Conservation (phyloP, 2,329 filamentous ascomycete genomes). For the Ceratocystis albifundus region DNA sequence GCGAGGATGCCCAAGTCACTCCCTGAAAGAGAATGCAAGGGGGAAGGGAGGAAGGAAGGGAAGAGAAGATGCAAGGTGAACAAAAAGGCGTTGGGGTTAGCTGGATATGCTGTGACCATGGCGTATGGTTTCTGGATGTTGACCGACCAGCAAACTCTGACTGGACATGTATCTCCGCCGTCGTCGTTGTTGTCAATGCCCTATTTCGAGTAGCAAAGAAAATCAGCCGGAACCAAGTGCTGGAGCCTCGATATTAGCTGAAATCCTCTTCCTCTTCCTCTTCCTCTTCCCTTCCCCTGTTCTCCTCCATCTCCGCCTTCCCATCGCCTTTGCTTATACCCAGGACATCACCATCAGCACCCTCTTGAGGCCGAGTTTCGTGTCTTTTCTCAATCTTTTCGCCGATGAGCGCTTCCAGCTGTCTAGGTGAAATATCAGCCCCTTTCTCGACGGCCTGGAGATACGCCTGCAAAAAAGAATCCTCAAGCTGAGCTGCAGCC, state of each 20-base stretch:
- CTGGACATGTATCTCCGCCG: background rate
- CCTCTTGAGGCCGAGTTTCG: background rate
- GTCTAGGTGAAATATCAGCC: conserved; percentile 14
- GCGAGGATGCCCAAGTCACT: conserved; percentile 5
- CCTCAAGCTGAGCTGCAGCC: conserved; percentile 10
- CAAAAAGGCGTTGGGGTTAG: background rate
- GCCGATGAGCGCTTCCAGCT: background rate
- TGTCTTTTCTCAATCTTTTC: background rate
- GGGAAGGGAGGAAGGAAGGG: background rate
- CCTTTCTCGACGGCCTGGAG: conserved; percentile 10
- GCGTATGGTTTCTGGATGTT: background rate
- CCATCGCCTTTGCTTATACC: background rate
- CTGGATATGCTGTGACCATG: background rate
- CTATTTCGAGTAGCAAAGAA: background rate
- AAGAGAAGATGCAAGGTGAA: background rate
- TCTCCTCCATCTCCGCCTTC: background rate
- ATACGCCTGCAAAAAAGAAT: conserved; percentile 16
- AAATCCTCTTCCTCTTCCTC: conserved; percentile 18
- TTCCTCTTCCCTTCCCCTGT: conserved; percentile 12
- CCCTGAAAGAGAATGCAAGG: background rate
- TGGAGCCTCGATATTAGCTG: conserved; percentile 4
- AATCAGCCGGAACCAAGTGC: background rate
- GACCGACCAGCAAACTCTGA: background rate
- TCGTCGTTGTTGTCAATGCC: background rate
- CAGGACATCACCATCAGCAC: background rate